Base-by-base conservation (phyloP, 2,329 filamentous ascomycete species). In the Botryotinia narcissicola region DNA sequence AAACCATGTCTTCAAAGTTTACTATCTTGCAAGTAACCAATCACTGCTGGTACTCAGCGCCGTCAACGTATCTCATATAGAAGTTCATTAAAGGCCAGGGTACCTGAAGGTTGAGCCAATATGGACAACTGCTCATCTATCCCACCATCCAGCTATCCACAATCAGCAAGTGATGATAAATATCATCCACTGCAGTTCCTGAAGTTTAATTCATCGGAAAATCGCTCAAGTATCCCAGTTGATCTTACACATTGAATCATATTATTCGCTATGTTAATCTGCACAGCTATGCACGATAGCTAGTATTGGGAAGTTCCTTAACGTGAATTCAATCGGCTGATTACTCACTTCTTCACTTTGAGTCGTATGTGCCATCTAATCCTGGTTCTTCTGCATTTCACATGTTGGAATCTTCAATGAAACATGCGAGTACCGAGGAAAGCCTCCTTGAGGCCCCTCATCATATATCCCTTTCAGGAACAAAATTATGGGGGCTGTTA, bases 291-390 rank as follows among this genome's bases (percentile, higher is more conserved):
- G 60, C 46, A 57, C 20, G 18, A 29, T 14, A 2, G 10, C n/a
- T 51, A 42, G 20, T 8, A 44, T 71, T 64, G 32, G 44, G 70
- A 71, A 64, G 44, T 29, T 64, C n/a, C 51, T 66, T 16, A 71
- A 51, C 5, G 18, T 14, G 7, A 66, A 25, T 29, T 40, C 46
- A 32, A 66, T 66, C 60, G 20, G n/a, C 46, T 57, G 37, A 44
- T 44, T 42, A 4, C 37, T 44, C 20, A n/a, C 4, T 32, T 35
- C 16, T 35, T 32, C 46, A 66, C 35, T 37, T 51, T 12, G 10
- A 35, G n/a, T 25, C 18, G 25, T 40, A 16, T n/a, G 37, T 59
- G 10, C 35, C 44, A 66, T 32, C 14, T 14, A n/a, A 42, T 42
- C 14, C 44, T 32, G 18, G 25, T 10, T 32, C 35, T 1, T 35